A percentile compares a stretch with the other conserved stretches of the same genome.
These are phyloP conservation scores for Symbiodinium natans DNA, from an alignment of 73 alveolate species.

Conservation along the genomic window DNA sequence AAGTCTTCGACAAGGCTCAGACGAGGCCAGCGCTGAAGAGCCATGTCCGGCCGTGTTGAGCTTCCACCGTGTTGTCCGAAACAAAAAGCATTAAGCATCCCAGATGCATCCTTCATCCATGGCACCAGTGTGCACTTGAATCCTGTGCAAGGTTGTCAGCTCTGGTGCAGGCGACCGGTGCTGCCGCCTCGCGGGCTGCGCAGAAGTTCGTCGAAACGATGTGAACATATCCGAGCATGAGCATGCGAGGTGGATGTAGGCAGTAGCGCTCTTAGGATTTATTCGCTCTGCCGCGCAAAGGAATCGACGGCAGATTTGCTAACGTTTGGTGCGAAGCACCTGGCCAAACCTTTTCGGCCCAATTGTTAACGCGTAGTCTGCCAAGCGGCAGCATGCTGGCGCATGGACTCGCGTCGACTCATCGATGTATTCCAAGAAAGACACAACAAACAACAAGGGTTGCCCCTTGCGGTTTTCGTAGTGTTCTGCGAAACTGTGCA, in stretches of 20 bases:
- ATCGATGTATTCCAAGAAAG: background rate
- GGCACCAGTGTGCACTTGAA: too few species aligned
- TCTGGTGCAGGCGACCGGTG: slow-evolving; percentile 2
- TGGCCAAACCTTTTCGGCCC: too few species aligned
- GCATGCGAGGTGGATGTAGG: too few species aligned
- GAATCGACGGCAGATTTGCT: background rate
- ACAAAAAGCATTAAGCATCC: too few species aligned
- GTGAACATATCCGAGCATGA: too few species aligned
- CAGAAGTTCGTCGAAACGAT: background rate
- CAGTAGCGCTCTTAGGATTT: too few species aligned
- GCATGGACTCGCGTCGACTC: background rate
- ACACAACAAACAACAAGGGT: background rate
- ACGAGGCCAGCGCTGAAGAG: background rate
- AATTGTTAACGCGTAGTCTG: background rate
- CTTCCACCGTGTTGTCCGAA: too few species aligned
- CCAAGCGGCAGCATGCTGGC: background rate
- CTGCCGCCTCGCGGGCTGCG: background rate
- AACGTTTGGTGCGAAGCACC: background rate
- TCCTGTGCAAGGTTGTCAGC: background rate
- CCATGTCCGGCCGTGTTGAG: too few species aligned
- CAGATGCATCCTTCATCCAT: too few species aligned
- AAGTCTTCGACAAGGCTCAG: background rate
- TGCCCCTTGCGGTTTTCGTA: too few species aligned
- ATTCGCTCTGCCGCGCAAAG: too few species aligned
- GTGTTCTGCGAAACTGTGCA: too few species aligned